Evolutionary conservation across 352 stramenopile species (phyloP).

Genomic region (Saprolegnia diclina): DNA sequence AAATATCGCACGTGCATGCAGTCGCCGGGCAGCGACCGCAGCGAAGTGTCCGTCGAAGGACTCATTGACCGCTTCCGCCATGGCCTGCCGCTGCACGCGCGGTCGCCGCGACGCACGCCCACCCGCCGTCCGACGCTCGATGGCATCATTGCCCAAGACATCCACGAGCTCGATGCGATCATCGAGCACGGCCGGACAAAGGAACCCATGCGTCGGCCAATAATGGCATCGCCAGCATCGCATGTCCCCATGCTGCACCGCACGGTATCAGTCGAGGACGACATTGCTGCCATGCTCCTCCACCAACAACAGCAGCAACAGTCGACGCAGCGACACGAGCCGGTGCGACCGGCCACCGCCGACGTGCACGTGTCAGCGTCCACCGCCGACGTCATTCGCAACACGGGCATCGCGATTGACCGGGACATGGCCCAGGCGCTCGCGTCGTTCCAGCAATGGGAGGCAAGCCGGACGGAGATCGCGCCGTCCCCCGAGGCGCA

Average conservation of each 20-base stretch:
- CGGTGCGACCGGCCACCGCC: not conserved
- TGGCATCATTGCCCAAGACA: slow-evolving; percentile 15
- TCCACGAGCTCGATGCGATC: slow-evolving; percentile 18
- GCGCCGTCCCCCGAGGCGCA: not conserved
- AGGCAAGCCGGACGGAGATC: slow-evolving; percentile 7
- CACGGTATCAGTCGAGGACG: not conserved
- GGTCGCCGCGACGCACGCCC: not conserved
- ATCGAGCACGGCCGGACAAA: not conserved
- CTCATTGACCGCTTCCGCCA: slow-evolving; percentile 26
- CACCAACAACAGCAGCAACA: not conserved
- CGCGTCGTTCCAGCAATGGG: slow-evolving; percentile 7
- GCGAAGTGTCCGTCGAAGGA: slow-evolving; percentile 21
- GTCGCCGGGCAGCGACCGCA: not conserved
- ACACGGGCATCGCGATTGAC: slow-evolving; percentile 20
- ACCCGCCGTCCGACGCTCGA: not conserved
- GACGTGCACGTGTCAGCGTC: slow-evolving; percentile 15
- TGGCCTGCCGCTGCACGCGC: not conserved
- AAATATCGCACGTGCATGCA: not conserved
- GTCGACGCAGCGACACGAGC: not conserved
- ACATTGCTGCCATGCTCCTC: slow-evolving; percentile 23
- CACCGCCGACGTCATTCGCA: slow-evolving; percentile 25
- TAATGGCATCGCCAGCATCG: not conserved
- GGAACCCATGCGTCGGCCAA: not conserved
- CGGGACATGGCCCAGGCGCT: slow-evolving; percentile 24
- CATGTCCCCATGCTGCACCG: not conserved